phyloP scores from a whole-genome alignment of 2,329 filamentous ascomycete genomes.

The Metarhizium sp. region DNA sequence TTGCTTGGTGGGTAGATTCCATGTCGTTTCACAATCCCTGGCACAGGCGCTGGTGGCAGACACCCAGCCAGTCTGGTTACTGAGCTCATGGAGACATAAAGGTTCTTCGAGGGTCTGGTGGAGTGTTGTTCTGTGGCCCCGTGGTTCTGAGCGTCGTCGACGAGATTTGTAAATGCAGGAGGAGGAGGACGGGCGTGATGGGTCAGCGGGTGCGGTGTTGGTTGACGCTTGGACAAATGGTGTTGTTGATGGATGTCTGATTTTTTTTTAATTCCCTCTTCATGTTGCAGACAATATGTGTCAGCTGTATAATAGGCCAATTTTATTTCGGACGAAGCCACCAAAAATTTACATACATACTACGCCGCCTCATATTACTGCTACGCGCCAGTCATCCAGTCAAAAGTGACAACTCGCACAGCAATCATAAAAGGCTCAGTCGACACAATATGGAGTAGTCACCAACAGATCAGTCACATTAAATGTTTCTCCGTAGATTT shows the following conservation, averaged over 20 bases:
- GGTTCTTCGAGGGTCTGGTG: no score
- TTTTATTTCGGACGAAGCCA: no score
- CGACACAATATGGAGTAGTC: not conserved
- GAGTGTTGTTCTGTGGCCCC: slow-evolving; percentile 18
- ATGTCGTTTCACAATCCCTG: no score
- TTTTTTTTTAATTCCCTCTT: no score
- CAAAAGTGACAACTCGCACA: not conserved
- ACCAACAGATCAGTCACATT: not conserved
- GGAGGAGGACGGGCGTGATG: slow-evolving; percentile 8
- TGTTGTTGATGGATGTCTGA: no score
- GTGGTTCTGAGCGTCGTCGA: slow-evolving; percentile 48
- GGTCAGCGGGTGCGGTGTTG: not conserved
- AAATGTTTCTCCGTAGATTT: not conserved
- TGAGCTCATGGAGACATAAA: no score
- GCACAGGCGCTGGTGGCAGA: no score
- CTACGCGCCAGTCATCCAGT: no score
- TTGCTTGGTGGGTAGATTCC: no score
- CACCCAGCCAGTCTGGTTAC: no score
- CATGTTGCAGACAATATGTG: not conserved
- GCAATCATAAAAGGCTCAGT: not conserved
- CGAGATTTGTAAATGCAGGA: slow-evolving; percentile 36
- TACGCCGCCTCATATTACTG: no score
- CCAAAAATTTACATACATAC: no score
- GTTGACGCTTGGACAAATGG: not conserved
- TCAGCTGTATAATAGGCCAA: not conserved